phyloP scores from a whole-genome alignment of 2,329 filamentous ascomycete genomes.

The Tolypocladium cylindrosporum region DNA sequence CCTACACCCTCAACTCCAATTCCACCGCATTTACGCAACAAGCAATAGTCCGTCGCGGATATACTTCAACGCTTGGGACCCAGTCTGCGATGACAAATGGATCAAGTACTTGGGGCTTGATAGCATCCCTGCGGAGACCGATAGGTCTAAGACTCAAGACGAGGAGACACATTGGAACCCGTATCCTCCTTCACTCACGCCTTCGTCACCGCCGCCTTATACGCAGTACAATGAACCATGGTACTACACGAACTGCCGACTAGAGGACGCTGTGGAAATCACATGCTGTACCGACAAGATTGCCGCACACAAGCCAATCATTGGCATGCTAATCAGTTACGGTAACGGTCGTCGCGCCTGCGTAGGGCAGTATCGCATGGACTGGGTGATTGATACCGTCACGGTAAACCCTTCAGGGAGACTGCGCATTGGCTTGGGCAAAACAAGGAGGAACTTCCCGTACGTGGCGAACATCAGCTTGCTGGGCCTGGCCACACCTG shows the following conservation, averaged over 20 bases:
- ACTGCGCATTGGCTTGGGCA: conserved; percentile 1
- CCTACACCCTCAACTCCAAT: not conserved
- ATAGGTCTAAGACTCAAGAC: not conserved
- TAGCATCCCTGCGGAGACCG: not conserved
- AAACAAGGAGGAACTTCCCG: not conserved
- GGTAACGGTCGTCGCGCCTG: conserved; percentile 1
- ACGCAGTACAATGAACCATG: conserved; percentile 2
- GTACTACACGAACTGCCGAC: conserved; percentile 1
- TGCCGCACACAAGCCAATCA: not conserved
- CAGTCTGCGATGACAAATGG: not conserved
- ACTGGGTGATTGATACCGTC: not conserved
- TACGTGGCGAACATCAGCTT: not conserved
- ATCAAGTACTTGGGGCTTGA: not conserved
- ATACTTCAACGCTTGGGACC: conserved; percentile 1
- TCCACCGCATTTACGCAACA: not conserved
- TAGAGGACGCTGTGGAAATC: conserved; percentile 1
- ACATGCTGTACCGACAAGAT: conserved; percentile 1
- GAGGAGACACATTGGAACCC: not conserved
- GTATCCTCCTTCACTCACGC: not conserved
- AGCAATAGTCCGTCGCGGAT: not conserved
- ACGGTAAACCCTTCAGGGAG: not conserved
- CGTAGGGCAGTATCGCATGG: conserved; percentile 2
- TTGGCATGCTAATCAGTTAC: conserved; percentile 1
- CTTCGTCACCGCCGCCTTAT: not conserved
- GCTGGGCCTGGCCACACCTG: not conserved